These are phyloP conservation scores for Tylopilus orsonianus DNA, from an alignment of 1,284 basidiomycete species.

Conservation along the genomic window DNA sequence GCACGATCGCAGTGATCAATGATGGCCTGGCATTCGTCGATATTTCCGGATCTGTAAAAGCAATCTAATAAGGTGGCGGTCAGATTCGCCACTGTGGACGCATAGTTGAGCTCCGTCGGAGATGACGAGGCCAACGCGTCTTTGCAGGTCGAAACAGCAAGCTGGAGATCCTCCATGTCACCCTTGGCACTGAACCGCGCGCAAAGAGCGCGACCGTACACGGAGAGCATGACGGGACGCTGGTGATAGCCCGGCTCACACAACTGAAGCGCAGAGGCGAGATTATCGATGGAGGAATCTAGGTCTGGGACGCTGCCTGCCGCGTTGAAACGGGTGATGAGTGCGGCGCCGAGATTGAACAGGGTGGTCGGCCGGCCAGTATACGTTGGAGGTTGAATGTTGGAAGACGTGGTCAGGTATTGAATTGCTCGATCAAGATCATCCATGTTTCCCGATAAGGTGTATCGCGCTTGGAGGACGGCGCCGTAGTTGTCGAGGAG, in stretches of 20 bases:
- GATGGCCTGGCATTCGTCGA: conserved; percentile 20
- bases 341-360: conserved; percentile 9
- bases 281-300: conserved; percentile 18
- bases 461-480: conserved; percentile 21
- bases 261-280: conserved; percentile 17
- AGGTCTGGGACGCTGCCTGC: conserved; percentile 14
- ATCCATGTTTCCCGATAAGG: conserved; percentile 7
- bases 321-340: conserved; percentile 14
- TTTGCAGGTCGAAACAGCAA: conserved; percentile 17
- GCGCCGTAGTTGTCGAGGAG: conserved; percentile 25
- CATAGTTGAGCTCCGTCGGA: conserved; percentile 2
- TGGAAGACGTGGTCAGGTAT: conserved; percentile 19
- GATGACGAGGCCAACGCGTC: conserved; percentile 14
- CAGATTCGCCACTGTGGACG: conserved; percentile 7
- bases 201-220: conserved; percentile 18
- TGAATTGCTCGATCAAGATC: conserved; percentile 27
- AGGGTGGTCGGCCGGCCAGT: conserved; percentile 15
- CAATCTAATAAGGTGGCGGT: conserved; percentile 8
- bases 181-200: conserved; percentile 19
- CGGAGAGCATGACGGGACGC: conserved; percentile 12
- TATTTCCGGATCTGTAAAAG: conserved; percentile 7
- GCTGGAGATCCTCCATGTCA: conserved; percentile 15
- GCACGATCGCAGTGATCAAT: conserved; percentile 24
- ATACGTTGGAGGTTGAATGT: conserved; percentile 17
- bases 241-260: conserved; percentile 12